A percentile compares a stretch with the other conserved stretches of the same genome.
These are phyloP conservation scores for Maudiozyma serrabonitensis DNA, from an alignment of 805 yeast genomes.

Conservation along the genomic window DNA sequence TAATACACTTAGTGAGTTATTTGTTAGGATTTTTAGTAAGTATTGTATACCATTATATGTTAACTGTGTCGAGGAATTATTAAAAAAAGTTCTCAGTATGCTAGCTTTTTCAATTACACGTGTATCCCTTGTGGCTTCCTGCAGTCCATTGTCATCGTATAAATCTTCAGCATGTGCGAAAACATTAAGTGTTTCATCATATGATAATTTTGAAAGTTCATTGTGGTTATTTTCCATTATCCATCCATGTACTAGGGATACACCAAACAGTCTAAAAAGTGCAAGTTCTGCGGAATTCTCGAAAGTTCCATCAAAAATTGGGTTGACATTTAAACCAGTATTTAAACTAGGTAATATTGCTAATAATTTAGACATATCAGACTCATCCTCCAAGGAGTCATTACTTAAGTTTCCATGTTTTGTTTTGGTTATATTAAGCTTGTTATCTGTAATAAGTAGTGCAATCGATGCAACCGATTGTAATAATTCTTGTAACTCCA, in stretches of 20 bases:
- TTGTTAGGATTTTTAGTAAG: slow-evolving; percentile 34
- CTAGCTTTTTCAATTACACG: slow-evolving; percentile 17
- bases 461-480: slow-evolving; percentile 1
- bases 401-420: background rate
- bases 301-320: slow-evolving; percentile 55
- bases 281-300: slow-evolving; percentile 40
- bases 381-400: background rate
- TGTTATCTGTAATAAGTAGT: background rate
- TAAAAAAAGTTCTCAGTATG: slow-evolving; percentile 38
- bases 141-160: slow-evolving; percentile 3
- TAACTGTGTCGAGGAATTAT: slow-evolving; percentile 59
- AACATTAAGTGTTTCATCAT: slow-evolving; percentile 51
- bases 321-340: slow-evolving; percentile 66
- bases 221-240: slow-evolving; percentile 33
- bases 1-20: slow-evolving; percentile 54
- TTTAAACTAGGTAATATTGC: slow-evolving; percentile 51
- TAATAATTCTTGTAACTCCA: background rate
- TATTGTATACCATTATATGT: slow-evolving; percentile 51
- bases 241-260: slow-evolving; percentile 79
- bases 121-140: background rate
- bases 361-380: background rate
- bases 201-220: slow-evolving; percentile 33
- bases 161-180: slow-evolving; percentile 36
- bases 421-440: too few species aligned
- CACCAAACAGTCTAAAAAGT: slow-evolving; percentile 46